phyloP scores from a whole-genome alignment of 768 basidiomycete species.

The Lactifluus echinatus region DNA sequence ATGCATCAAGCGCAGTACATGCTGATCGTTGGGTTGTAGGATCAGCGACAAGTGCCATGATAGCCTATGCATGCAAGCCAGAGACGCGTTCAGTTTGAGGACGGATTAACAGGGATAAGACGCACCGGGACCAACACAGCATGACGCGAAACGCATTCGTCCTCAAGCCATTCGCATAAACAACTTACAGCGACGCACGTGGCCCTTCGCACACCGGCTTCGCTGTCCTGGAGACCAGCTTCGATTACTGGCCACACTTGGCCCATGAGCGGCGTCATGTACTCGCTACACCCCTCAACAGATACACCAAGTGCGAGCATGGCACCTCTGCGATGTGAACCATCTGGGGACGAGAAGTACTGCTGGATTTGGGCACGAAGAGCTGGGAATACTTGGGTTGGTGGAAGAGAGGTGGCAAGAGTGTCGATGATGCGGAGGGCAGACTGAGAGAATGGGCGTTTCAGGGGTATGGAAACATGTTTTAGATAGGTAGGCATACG shows the following conservation, averaged over 20 bases:
- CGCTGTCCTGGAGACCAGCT: conserved; percentile 73
- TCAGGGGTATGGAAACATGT: not conserved
- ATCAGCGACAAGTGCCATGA: conserved; percentile 88
- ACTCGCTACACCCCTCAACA: conserved; percentile 97
- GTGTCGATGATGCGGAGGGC: conserved; percentile 92
- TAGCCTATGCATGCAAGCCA: conserved; percentile 41
- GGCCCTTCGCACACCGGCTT: conserved; percentile 85
- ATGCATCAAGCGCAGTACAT: conserved; percentile 94
- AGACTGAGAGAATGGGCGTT: conserved; percentile 40
- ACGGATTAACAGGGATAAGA: conserved; percentile 4
- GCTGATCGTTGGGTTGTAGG: conserved; percentile 80
- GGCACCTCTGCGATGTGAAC: conserved; percentile 77
- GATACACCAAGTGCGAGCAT: conserved; percentile 93
- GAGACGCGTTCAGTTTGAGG: not conserved
- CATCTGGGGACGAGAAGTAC: conserved; percentile 77
- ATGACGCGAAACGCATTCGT: conserved; percentile 83
- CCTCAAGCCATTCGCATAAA: conserved; percentile 94
- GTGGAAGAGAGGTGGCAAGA: conserved; percentile 86
- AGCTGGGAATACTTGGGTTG: conserved; percentile 91
- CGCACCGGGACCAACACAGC: conserved; percentile 75
- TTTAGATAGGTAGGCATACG: conserved; percentile 37
- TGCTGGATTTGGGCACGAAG: conserved; percentile 74
- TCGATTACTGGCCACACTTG: conserved; percentile 95
- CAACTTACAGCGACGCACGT: conserved; percentile 95
- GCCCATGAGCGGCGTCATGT: conserved; percentile 85